Evolutionary conservation across 768 basidiomycete genomes (phyloP).

Genomic region (Strobilomyces confusus): DNA sequence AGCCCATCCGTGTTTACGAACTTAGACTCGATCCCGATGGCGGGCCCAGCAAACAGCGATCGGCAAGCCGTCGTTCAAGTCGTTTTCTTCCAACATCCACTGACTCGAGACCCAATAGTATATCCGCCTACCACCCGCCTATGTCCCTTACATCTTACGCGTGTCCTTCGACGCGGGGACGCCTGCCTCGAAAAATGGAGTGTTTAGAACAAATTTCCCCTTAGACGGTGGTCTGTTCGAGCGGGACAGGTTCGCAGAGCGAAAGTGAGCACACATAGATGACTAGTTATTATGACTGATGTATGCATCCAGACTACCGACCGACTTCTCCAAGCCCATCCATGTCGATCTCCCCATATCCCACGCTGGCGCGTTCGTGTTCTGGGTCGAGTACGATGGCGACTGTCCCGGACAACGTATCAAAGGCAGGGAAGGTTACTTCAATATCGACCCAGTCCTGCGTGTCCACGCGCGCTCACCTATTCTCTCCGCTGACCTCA

Average conservation of each 20-base stretch:
- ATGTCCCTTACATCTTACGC: conserved; percentile 83
- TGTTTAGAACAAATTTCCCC: conserved; percentile 96
- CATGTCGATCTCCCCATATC: conserved; percentile 95
- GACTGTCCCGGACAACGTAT: conserved; percentile 54
- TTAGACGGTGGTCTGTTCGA: conserved; percentile 86
- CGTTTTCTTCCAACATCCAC: conserved; percentile 1
- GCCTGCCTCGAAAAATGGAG: conserved; percentile 82
- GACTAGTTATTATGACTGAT: conserved; percentile 11
- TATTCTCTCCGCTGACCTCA: conserved; percentile 58
- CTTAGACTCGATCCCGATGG: conserved; percentile 86
- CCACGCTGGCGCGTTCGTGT: conserved; percentile 93
- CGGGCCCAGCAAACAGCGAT: conserved; percentile 79
- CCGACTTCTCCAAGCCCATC: conserved; percentile 85
- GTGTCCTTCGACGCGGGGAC: conserved; percentile 92
- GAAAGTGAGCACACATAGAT: conserved; percentile 51
- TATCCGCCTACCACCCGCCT: conserved; percentile 91
- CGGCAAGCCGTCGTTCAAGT: conserved; percentile 48
- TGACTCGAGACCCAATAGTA: conserved; percentile 52
- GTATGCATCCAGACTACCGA: conserved; percentile 59
- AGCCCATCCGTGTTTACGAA: conserved; percentile 80
- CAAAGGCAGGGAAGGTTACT: conserved; percentile 87
- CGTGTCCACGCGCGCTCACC: conserved; percentile 66
- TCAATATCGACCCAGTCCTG: conserved; percentile 93
- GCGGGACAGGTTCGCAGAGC: conserved; percentile 67
- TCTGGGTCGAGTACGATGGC: conserved; percentile 89